phyloP scores from a whole-genome alignment of 2,329 filamentous ascomycete species.

The Fusarium sp. region DNA sequence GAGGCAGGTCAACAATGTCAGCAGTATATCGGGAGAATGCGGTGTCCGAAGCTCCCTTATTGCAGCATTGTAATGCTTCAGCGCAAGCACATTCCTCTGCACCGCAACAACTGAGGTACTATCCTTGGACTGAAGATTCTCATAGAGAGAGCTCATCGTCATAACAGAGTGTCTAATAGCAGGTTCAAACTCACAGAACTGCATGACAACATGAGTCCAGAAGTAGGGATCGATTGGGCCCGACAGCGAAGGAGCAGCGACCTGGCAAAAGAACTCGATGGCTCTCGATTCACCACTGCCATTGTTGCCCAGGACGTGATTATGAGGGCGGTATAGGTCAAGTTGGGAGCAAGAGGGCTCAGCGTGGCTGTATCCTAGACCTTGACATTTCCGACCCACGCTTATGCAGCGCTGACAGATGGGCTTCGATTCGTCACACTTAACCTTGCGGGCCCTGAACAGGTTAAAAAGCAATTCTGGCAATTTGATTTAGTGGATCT shows the following conservation, averaged over 20 bases:
- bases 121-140: conserved; percentile 2
- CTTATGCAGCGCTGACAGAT: conserved; percentile 15
- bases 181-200: conserved; percentile 33
- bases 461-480: not conserved
- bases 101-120: not conserved
- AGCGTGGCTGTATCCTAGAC: not conserved
- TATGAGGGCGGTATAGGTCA: conserved; percentile 7
- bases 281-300: not conserved
- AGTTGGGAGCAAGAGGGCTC: not conserved
- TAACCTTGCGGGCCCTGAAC: conserved; percentile 10
- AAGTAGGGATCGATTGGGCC: conserved; percentile 36
- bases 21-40: conserved; percentile 2
- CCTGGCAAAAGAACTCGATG: conserved; percentile 31
- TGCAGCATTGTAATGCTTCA: conserved; percentile 26
- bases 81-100: conserved; percentile 2
- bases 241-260: conserved; percentile 30
- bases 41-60: conserved; percentile 10
- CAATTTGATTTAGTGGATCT: too few relatives aligned
- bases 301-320: not conserved
- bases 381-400: conserved; percentile 6
- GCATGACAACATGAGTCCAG: conserved; percentile 37
- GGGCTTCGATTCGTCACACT: conserved; percentile 22
- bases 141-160: conserved; percentile 21
- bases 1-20: conserved; percentile 18
- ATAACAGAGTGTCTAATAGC: conserved; percentile 31